Conservation (phyloP, 140 eudicot species). For the Oenanthe javanica region DNA sequence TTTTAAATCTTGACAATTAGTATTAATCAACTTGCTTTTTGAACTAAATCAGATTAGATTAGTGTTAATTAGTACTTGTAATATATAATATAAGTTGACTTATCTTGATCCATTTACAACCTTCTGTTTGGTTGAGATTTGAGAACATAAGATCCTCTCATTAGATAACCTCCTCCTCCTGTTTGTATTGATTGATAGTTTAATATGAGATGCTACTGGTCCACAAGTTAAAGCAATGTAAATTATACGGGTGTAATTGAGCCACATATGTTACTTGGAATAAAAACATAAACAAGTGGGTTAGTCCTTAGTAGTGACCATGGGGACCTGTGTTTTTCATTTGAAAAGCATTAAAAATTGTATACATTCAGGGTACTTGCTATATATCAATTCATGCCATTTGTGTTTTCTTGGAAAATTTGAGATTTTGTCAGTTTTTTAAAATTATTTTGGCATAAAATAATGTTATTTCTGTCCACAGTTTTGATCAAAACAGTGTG, state of each 20-base stretch:
- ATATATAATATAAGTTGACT: background rate
- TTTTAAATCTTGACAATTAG: too few species aligned
- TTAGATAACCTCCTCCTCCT: background rate
- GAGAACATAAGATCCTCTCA: background rate
- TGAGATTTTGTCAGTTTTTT: background rate
- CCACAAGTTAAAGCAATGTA: background rate
- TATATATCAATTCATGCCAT: background rate
- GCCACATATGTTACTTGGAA: constrained; percentile 44
- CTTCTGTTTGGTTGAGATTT: background rate
- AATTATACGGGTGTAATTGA: constrained; percentile 14
- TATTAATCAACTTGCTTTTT: too few species aligned
- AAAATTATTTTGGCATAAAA: background rate
- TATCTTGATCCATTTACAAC: background rate
- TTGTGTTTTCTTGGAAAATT: constrained; percentile 18
- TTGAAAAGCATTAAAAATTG: constrained; percentile 13
- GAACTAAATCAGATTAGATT: too few species aligned
- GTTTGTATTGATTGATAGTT: background rate
- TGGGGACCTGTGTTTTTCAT: constrained; percentile 22
- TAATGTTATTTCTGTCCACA: constrained; percentile 9
- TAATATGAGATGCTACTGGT: background rate
- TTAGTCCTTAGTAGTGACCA: constrained; percentile 23
- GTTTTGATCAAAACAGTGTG: constrained; percentile 12
- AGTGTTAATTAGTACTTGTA: background rate
- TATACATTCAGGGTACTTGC: constrained; percentile 12
- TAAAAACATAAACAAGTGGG: constrained; percentile 16